A percentile compares a stretch with the other conserved stretches of the same genome.
Conservation (phyloP, 2,329 filamentous ascomycete species). For the Nemania sp. region DNA sequence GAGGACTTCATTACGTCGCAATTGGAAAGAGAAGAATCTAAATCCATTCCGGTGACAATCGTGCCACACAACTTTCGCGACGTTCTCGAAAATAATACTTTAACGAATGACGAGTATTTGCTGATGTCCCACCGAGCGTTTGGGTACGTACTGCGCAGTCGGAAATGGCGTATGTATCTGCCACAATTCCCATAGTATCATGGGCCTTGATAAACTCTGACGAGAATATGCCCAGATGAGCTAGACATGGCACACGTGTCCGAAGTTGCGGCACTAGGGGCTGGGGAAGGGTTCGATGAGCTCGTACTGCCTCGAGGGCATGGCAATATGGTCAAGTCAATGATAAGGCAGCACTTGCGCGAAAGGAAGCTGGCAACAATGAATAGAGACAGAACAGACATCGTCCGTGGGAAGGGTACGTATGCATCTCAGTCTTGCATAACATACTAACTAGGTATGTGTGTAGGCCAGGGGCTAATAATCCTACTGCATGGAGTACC, state of each 20-base stretch:
- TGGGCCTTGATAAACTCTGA: neutral
- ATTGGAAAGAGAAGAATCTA: neutral
- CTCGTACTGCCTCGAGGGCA: slow-evolving; percentile 36
- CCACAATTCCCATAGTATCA: neutral
- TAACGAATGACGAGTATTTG: slow-evolving; percentile 15
- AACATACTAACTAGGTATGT: neutral
- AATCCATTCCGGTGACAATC: neutral
- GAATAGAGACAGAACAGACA: slow-evolving; percentile 32
- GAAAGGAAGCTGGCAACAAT: slow-evolving; percentile 27
- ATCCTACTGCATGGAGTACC: slow-evolving; percentile 27
- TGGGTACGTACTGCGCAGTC: slow-evolving; percentile 40
- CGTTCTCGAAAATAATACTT: neutral
- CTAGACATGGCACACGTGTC: slow-evolving; percentile 23
- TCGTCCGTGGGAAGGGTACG: slow-evolving; percentile 41
- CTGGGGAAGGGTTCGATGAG: slow-evolving; percentile 32
- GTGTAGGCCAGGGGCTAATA: slow-evolving; percentile 15
- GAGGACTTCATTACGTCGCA: slow-evolving; percentile 9
- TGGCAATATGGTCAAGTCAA: slow-evolving; percentile 35
- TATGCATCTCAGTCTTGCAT: neutral
- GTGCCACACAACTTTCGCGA: neutral
- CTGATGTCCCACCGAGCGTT: slow-evolving; percentile 42
- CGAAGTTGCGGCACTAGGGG: neutral
- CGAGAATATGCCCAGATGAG: slow-evolving; percentile 9
- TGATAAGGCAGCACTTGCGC: slow-evolving; percentile 40
- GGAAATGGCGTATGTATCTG: slow-evolving; percentile 39